These are phyloP conservation scores for Solanum hybrid DNA, from an alignment of 305 asterid species.

Conservation along the genomic window DNA sequence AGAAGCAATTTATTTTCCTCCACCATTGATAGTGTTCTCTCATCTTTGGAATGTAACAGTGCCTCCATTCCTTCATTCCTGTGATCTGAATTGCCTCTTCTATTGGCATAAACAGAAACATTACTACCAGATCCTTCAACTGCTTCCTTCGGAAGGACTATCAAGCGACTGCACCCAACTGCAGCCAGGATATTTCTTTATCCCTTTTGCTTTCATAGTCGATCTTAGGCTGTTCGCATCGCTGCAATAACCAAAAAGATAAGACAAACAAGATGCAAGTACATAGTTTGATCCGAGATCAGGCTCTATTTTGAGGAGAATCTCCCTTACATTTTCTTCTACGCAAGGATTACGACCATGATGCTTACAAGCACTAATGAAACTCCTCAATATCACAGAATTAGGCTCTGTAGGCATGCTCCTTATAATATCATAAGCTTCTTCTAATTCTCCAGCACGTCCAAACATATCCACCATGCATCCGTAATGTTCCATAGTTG, in stretches of 20 bases:
- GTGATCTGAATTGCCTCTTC: not conserved
- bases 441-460: constrained; percentile 47
- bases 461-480: constrained; percentile 68
- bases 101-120: not conserved
- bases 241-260: constrained; percentile 16
- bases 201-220: constrained; percentile 38
- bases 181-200: constrained; percentile 43
- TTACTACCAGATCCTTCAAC: not conserved
- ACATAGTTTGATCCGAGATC: constrained; percentile 54
- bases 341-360: constrained; percentile 22
- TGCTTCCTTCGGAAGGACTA: not conserved
- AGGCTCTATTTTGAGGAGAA: constrained; percentile 41
- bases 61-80: not conserved
- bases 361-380: constrained; percentile 48
- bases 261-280: constrained; percentile 34
- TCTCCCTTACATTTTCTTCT: constrained; percentile 29
- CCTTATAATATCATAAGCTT: constrained; percentile 45
- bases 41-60: not conserved
- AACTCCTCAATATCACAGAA: constrained; percentile 55
- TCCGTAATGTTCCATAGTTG: constrained; percentile 62
- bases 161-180: constrained; percentile 40
- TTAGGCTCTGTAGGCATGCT: constrained; percentile 62
- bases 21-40: not conserved
- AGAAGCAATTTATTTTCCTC: not conserved
- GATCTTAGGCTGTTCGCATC: constrained; percentile 23